Evolutionary conservation across 1,284 basidiomycete species (phyloP).

Genomic region (Cystodermella granulosa): DNA sequence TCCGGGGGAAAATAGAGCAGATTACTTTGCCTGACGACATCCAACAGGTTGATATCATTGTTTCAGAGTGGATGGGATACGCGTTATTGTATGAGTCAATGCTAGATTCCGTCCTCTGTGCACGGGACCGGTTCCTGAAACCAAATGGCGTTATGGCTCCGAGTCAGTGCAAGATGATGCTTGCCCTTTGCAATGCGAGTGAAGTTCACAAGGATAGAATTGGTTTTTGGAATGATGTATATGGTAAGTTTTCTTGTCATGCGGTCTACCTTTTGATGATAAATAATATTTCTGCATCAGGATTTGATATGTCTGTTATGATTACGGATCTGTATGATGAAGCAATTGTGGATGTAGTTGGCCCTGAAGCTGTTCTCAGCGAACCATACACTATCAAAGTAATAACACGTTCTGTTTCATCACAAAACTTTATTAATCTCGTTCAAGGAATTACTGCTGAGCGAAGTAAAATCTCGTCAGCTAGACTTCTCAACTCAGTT

Average conservation of each 20-base stretch:
- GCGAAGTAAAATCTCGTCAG: slow-evolving; percentile 59
- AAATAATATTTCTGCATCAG: slow-evolving; percentile 47
- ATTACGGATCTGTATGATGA: slow-evolving; percentile 65
- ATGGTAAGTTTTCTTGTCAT: slow-evolving; percentile 51
- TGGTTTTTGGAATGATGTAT: slow-evolving; percentile 86
- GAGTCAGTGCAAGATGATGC: slow-evolving; percentile 81
- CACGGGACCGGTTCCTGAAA: slow-evolving; percentile 79
- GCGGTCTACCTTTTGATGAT: not conserved
- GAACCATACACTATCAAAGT: slow-evolving; percentile 68
- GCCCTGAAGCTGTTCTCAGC: slow-evolving; percentile 66
- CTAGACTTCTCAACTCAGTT: slow-evolving; percentile 79
- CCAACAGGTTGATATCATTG: slow-evolving; percentile 83
- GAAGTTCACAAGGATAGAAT: slow-evolving; percentile 78
- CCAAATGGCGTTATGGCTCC: slow-evolving; percentile 85
- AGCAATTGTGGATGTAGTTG: slow-evolving; percentile 77
- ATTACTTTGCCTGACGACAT: slow-evolving; percentile 66
- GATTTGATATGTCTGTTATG: slow-evolving; percentile 84
- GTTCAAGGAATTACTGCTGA: slow-evolving; percentile 67
- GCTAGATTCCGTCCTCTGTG: slow-evolving; percentile 89
- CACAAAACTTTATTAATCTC: slow-evolving; percentile 4
- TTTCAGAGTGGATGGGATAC: slow-evolving; percentile 99
- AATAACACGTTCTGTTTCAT: not conserved
- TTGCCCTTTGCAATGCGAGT: slow-evolving; percentile 73
- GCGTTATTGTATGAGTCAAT: slow-evolving; percentile 92
- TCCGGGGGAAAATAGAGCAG: slow-evolving; percentile 85